phyloP scores from a whole-genome alignment of 2,329 filamentous ascomycete species.

The Rhinocladiella similis region DNA sequence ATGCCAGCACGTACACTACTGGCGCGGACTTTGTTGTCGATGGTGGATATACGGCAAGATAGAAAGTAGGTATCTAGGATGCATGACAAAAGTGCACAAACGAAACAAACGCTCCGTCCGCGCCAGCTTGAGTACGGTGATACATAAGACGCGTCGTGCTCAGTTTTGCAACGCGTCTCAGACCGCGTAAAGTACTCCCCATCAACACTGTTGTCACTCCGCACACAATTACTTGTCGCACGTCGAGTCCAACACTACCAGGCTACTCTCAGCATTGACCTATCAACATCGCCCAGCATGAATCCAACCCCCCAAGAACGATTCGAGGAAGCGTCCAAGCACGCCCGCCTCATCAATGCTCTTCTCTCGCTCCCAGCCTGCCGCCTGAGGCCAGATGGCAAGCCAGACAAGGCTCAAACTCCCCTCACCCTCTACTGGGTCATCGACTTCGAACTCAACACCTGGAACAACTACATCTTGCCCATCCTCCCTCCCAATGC shows the following conservation, averaged over 20 bases:
- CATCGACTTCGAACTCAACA: slow-evolving; percentile 14
- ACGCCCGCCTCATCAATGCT: slow-evolving; percentile 15
- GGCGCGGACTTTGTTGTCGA: slow-evolving; percentile 72
- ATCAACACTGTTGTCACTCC: no score
- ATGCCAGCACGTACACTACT: slow-evolving; percentile 78
- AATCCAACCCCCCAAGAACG: slow-evolving; percentile 12
- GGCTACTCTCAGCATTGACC: no score
- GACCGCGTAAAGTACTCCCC: no score
- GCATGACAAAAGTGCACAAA: no score
- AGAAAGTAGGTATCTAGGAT: no score
- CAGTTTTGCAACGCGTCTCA: no score
- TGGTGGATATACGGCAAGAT: slow-evolving; percentile 60
- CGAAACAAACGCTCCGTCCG: no score
- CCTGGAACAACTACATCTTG: slow-evolving; percentile 15
- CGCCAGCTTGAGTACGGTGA: no score
- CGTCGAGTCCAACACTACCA: no score
- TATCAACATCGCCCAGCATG: slow-evolving; percentile 3
- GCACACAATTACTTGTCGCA: no score
- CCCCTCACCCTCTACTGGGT: slow-evolving; percentile 14
- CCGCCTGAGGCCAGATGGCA: not conserved
- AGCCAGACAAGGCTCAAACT: slow-evolving; percentile 9
- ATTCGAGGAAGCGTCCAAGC: slow-evolving; percentile 10
- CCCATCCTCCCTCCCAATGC: slow-evolving; percentile 15
- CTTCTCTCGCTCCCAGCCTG: slow-evolving; percentile 13
- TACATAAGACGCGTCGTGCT: no score